A percentile compares a stretch with the other conserved stretches of the same genome.
Evolutionary conservation across 371 early-diverging fungal species (phyloP).

Genomic region (Lichtheimia ramosa): DNA sequence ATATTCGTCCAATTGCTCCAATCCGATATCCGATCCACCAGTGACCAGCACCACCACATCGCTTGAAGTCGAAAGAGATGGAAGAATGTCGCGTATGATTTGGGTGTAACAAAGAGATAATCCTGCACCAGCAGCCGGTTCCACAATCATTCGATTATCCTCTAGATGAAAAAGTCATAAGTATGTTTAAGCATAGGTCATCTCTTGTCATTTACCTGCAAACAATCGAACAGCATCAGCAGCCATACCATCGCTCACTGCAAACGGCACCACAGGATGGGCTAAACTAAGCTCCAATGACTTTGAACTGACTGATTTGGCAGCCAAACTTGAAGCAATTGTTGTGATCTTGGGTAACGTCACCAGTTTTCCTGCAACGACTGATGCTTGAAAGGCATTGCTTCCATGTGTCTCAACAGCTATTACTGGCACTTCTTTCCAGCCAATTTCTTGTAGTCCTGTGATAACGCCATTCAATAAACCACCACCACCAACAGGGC

Average conservation of each 20-base stretch:
- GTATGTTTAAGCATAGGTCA: not conserved
- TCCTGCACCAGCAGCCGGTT: conserved; percentile 61
- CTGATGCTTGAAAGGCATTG: conserved; percentile 68
- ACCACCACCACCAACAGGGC: conserved; percentile 74
- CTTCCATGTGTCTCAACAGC: conserved; percentile 78
- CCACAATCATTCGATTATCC: conserved; percentile 57
- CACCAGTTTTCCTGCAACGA: conserved; percentile 59
- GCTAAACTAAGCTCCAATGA: conserved; percentile 57
- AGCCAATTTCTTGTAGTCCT: conserved; percentile 60
- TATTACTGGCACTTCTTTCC: conserved; percentile 68
- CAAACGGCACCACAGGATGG: conserved; percentile 62
- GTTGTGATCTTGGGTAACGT: conserved; percentile 54
- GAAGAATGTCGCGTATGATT: conserved; percentile 54
- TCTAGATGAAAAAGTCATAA: conserved; percentile 27
- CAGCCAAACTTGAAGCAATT: conserved; percentile 57
- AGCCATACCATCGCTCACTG: conserved; percentile 64
- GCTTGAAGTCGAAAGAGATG: conserved; percentile 44
- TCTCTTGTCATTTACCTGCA: conserved; percentile 40
- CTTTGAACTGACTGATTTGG: conserved; percentile 50
- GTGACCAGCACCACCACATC: conserved; percentile 60
- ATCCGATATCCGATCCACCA: conserved; percentile 60
- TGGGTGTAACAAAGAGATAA: conserved; percentile 57
- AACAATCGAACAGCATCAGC: conserved; percentile 55
- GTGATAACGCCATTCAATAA: conserved; percentile 67
- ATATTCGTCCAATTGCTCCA: conserved; percentile 49